Base-by-base conservation (phyloP, 768 basidiomycete genomes). In the Kwoniella heveanensis region DNA sequence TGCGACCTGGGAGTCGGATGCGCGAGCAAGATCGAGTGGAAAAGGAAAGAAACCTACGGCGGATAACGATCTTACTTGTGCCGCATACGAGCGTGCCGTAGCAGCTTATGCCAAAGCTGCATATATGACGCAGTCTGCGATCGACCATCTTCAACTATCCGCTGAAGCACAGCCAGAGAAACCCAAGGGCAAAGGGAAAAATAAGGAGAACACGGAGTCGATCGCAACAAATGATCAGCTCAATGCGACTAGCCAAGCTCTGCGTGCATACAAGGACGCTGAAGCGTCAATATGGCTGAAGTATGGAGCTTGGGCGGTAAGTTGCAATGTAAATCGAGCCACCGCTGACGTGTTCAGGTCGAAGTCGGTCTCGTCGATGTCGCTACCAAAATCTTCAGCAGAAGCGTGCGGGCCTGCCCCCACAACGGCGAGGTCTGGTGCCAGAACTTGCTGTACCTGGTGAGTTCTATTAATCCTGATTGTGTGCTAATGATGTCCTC, bases 381-480 rank as follows among this genome's bases (percentile, higher is more conserved):
- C 3, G 64, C 58, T 8, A 32, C 52, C 21, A 56, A 59, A 8
- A 60, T 72, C 19, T 13, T 50, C 13, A 2, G 21, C 2, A 53
- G 74, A 47, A 69, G 67, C 1, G 58, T 61, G 4, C 54, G 79
- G 54, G 77, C 76, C 13, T 80, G 79, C 57, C 74, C 79, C 29
- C 54, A 66, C 4, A 70, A 56, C 44, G 73, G 69, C 1, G 54
- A 61, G 22, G 25, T 66, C 12, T 80, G 79, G 79, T 53, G 54
- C 17, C 21, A 54, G 2, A 48, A 68, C 2, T 29, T 75, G 19
- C 37, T 39, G 4, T 47, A 62, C 12, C 56, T 69, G 61, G 76
- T 75, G 39, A 67, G 76, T 62, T 12, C 22, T 24, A 21, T 9
- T n/a, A n/a, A 9, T 15, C 13, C 1, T n/a, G 12, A 17, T 39